Conservation (phyloP, 805 yeast species). For the Myxozyma mucilagina region DNA sequence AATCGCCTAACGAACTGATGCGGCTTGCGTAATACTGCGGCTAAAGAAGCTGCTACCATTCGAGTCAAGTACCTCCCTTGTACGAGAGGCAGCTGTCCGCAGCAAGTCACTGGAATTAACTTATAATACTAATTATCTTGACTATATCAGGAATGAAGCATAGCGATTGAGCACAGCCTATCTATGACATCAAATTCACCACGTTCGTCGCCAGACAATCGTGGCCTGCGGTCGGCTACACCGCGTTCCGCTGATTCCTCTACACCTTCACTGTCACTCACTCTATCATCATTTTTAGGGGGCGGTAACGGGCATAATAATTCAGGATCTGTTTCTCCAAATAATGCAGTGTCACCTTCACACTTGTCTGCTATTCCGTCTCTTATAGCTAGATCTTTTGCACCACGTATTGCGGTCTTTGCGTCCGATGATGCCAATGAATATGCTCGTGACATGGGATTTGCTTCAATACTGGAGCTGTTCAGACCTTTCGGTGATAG, state of each 20-base stretch:
- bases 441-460: constrained; percentile 46
- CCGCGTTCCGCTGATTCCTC: constrained; percentile 16
- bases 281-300: constrained; percentile 22
- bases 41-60: neutral
- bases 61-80: neutral
- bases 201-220: constrained; percentile 9
- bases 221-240: neutral
- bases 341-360: constrained; percentile 22
- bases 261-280: constrained; percentile 23
- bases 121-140: too few species aligned
- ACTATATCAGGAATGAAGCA: too few species aligned
- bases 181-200: constrained; percentile 5
- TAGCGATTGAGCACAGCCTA: too few species aligned
- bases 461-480: constrained; percentile 50
- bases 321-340: constrained; percentile 17
- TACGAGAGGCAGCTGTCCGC: too few species aligned
- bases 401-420: constrained; percentile 55
- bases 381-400: constrained; percentile 43
- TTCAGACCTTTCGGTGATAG: constrained; percentile 58
- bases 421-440: constrained; percentile 51
- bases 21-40: neutral
- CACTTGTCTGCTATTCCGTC: constrained; percentile 23
- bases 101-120: too few species aligned
- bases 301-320: neutral
- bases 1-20: neutral